These are phyloP conservation scores for Dryas octopetala DNA, from an alignment of 306 rosid genomes.

Conservation along the genomic window DNA sequence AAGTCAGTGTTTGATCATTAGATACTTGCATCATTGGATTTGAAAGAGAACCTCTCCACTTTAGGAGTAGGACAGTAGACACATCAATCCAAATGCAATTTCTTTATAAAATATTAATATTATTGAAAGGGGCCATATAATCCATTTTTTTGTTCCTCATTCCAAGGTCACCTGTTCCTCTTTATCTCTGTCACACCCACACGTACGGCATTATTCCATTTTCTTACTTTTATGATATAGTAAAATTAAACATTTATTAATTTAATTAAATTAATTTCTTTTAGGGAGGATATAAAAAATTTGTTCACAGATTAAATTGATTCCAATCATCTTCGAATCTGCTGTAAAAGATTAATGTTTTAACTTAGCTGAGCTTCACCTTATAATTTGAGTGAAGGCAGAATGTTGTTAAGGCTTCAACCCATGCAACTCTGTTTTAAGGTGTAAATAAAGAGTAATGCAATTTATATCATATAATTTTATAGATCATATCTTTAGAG, in stretches of 20 bases:
- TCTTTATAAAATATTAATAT: neutral
- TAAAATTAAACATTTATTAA: neutral
- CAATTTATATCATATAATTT: too few relatives aligned
- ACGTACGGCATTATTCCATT: constrained; percentile 1
- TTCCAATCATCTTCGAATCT: constrained; percentile 9
- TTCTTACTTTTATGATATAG: neutral
- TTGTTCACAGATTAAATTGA: constrained; percentile 1
- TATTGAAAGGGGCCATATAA: neutral
- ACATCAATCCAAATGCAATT: constrained; percentile 31
- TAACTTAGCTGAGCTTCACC: too few relatives aligned
- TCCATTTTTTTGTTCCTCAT: neutral
- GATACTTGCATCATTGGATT: constrained; percentile 35
- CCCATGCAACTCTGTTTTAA: too few relatives aligned
- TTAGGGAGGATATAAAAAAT: too few relatives aligned
- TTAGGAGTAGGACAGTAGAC: neutral
- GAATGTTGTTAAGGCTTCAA: too few relatives aligned
- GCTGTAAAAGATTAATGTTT: constrained; percentile 2
- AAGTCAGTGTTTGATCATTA: constrained; percentile 14
- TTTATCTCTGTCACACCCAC: neutral
- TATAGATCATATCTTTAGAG: too few relatives aligned
- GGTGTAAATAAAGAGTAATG: too few relatives aligned
- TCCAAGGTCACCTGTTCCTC: neutral
- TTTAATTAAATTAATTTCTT: neutral
- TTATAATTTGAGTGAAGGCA: too few relatives aligned
- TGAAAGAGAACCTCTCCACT: constrained; percentile 21